A percentile compares a stretch with the other conserved stretches of the same genome.
These are phyloP conservation scores for Pyrus hybrid DNA, from an alignment of 331 rosid genomes.

Conservation along the genomic window DNA sequence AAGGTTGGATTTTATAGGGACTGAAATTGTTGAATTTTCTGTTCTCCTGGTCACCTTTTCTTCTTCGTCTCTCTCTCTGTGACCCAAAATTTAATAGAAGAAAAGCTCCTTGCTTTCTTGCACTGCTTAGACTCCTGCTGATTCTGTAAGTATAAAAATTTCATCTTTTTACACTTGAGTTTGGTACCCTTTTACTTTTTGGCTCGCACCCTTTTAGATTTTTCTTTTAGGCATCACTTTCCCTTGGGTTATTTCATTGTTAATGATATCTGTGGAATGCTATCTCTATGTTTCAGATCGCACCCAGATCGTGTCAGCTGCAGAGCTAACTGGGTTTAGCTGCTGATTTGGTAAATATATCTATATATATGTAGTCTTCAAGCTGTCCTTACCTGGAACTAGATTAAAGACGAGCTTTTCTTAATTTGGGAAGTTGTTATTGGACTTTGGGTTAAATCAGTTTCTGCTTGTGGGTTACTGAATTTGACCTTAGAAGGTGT, in stretches of 20 bases:
- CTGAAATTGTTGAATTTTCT: constrained; percentile 8
- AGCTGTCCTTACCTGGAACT: constrained; percentile 9
- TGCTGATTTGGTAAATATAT: constrained; percentile 13
- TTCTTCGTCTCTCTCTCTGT: not conserved
- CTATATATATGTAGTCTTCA: not conserved
- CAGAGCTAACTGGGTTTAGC: constrained; percentile 3
- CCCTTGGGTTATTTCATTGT: not conserved
- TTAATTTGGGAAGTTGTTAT: not conserved
- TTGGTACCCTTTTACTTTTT: constrained; percentile 5
- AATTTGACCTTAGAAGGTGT: constrained; percentile 13
- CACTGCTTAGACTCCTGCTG: constrained; percentile 7
- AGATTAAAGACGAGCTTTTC: constrained; percentile 8
- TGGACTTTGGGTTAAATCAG: not conserved
- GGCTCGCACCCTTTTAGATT: not conserved
- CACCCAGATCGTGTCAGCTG: constrained; percentile 27
- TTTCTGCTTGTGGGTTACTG: constrained; percentile 8
- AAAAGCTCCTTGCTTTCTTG: not conserved
- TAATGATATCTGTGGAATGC: not conserved
- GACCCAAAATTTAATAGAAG: not conserved
- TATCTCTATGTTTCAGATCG: constrained; percentile 38
- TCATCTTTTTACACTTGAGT: constrained; percentile 7
- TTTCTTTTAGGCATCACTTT: not conserved
- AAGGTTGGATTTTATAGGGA: not conserved
- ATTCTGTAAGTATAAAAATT: constrained; percentile 2
- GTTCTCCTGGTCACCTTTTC: constrained; percentile 13